Evolutionary conservation across 2,329 filamentous ascomycete species (phyloP), one percentile per base, ranked within the genome.

Genomic region (Penicillium digitatum): DNA sequence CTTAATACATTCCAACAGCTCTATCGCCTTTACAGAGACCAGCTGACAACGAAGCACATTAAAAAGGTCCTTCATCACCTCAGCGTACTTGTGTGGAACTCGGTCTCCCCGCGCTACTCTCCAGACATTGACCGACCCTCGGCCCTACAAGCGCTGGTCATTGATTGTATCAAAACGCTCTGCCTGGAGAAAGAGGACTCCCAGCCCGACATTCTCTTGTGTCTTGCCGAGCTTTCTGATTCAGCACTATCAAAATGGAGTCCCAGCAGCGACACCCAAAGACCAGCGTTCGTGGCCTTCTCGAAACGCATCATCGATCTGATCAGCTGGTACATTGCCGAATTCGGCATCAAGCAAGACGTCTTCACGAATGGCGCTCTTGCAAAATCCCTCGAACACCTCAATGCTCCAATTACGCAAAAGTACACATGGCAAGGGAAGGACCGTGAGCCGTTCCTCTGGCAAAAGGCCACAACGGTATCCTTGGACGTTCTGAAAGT

Each of bases 251-350:
- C 67, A 7, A 71, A 68, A 58, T 74, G 72, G 68, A 75, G 54
- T 52, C 66, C 57, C 22, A 72, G 57, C 52, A 74, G 60, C 52
- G 71, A 70, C 61, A 69, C 64, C 48, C 72, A 76, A 48, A 84
- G 84, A 54, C 88, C 90, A 7, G 95, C 90, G 0, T 97, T 91
- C 68, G 85, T 99, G 52, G 93, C 94, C 32, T 83, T 97, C 67
- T 90, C 92, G 1, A 95, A 94, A 71, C 83, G 84, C 20, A 85
- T 87, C 55, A 94, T 96, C 81, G 76, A 80, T 2, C 82, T 90
- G 43, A 72, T 95, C 22, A 69, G 66, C 45, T 75, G 73, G 72
- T 76, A 76, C 54, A 63, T 76, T 43, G 56, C 64, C 7, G 71
- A 73, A 1, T 65, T 73, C 49, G 74, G 73, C 1, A 73, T 76